Evolutionary conservation across 306 rosid genomes (phyloP), one percentile per base, ranked within the genome.

Genomic region (Nissolia schottii): DNA sequence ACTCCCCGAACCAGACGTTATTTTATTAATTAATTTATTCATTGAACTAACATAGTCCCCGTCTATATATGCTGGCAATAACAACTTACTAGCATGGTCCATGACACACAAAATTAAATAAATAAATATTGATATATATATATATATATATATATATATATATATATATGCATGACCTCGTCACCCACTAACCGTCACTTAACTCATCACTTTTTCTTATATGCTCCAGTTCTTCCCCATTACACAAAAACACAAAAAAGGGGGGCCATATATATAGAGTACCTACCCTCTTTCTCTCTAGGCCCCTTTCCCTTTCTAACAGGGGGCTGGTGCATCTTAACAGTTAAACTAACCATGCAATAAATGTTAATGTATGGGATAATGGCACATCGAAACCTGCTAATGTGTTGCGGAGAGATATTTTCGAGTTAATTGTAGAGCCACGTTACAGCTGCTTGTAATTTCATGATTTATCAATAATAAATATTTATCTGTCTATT

Each of bases 1-100:
- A 22, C 57, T 28, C 35, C 34, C 67, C 68, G 29, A 53, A 35
- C 24, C 10, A 35, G 23, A 4, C 53, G 3, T 54, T 65, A 40
- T 37, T 37, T 8, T 37, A 37, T 37, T 41, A 41, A 13, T 41
- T 67, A 56, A 37, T 15, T n/a, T 35, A 62, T 68, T 60, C 71
- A 60, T 32, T n/a, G 53, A 75, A 64, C 20, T 57, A 14, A 57
- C 9, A 29, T 29, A 32, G 60, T 46, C 68, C 31, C 76, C 23
- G 23, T 37, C 40, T 25, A 23, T 51, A 64, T 64, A 27, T 24
- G 69, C 56, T 60, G 73, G 69, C 68, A 57, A 56, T 19, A 43
- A 5, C 57, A 43, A 5, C 57, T 56, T 41, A 32, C 31, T 37
- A 23, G 71, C 38, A 50, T 49, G 81, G 77, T 77, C 76, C 69